Evolutionary conservation across 441 rosid species (phyloP).

Genomic region (Gossypium aridum): DNA sequence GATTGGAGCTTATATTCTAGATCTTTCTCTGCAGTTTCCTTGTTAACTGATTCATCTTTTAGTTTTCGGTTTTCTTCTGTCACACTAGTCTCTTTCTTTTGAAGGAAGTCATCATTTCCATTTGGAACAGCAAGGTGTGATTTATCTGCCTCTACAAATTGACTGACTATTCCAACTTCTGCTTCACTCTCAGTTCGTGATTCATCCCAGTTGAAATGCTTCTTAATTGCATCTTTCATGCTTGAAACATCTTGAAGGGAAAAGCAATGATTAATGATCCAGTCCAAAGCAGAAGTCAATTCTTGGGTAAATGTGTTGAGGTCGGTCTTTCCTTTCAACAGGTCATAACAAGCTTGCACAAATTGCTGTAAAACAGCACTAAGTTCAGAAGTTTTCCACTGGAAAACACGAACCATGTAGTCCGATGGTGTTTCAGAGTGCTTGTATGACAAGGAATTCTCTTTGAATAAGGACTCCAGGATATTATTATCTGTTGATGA

Average conservation of each 20-base stretch:
- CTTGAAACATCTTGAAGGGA: slow-evolving; percentile 76
- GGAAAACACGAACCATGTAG: slow-evolving; percentile 63
- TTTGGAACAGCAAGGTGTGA: slow-evolving; percentile 12
- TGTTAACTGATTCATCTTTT: slow-evolving; percentile 21
- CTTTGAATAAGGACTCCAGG: slow-evolving; percentile 23
- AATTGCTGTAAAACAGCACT: slow-evolving; percentile 42
- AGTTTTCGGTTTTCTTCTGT: slow-evolving; percentile 29
- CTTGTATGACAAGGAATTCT: slow-evolving; percentile 25
- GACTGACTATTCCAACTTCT: slow-evolving; percentile 30
- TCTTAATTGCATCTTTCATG: slow-evolving; percentile 64
- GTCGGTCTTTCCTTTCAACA: slow-evolving; percentile 46
- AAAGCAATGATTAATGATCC: slow-evolving; percentile 71
- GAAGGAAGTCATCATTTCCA: slow-evolving; percentile 6
- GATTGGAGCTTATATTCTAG: slow-evolving; percentile 26
- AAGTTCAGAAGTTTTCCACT: slow-evolving; percentile 76
- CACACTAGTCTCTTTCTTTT: slow-evolving; percentile 13
- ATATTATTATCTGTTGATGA: slow-evolving; percentile 12
- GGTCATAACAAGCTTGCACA: slow-evolving; percentile 50
- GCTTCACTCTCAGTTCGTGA: slow-evolving; percentile 49
- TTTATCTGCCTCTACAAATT: slow-evolving; percentile 32
- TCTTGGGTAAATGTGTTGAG: slow-evolving; percentile 53
- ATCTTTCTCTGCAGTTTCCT: slow-evolving; percentile 27
- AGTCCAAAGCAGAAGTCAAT: slow-evolving; percentile 54
- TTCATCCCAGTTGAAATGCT: slow-evolving; percentile 60
- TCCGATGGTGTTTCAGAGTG: slow-evolving; percentile 41